Base-by-base conservation (phyloP, 2,329 filamentous ascomycete genomes). In the Diaporthe destruens region DNA sequence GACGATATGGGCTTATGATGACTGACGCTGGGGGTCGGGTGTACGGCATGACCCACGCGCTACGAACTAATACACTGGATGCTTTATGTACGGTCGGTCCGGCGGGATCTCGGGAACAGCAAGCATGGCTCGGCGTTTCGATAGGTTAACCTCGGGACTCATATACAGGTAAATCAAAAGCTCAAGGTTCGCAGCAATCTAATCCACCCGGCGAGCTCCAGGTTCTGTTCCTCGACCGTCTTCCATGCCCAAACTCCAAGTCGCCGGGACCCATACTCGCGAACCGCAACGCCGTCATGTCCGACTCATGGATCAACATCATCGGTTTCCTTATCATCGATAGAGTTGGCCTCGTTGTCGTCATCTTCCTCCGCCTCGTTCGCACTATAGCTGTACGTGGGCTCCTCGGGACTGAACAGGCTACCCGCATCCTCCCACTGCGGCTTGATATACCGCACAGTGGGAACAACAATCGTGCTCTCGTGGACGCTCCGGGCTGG, bases 1-100 rank as follows among this genome's bases (percentile, higher is more conserved):
- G 86, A 87, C 68, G 86, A 88, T 44, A 88, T 88, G 87, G 84
- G 81, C n/a, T 75, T 81, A 36, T 80, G 53, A 75, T 51, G 20
- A 29, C 9, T 51, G 20, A 29, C 9, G 20, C 36, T 7, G 36
- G 56, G 44, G 12, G n/a, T n/a, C 20, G 29, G 11, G n/a, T 34
- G 47, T n/a, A n/a, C 47, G 47, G 32, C 47, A 66, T 53, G 29
- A 53, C 18, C 42, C 53, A 56, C 51, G 67, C 67, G 56, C 23
- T 53, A 69, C 71, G 71, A 53, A 53, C 57, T 55, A 47, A 34
- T 47, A 32, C 23, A 66, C 47, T 55, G 61, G 14, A 39, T 32
- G 61, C 67, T 54, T 66, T 59, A 66, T 66, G 63, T 44, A 71
- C 36, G 61, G 61, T 66, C 32, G 47, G 47, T 53, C 47, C 53